A percentile compares a stretch with the other conserved stretches of the same genome.
phyloP scores from a whole-genome alignment of 2,329 filamentous ascomycete species.

The Amauroascus verrucosus region DNA sequence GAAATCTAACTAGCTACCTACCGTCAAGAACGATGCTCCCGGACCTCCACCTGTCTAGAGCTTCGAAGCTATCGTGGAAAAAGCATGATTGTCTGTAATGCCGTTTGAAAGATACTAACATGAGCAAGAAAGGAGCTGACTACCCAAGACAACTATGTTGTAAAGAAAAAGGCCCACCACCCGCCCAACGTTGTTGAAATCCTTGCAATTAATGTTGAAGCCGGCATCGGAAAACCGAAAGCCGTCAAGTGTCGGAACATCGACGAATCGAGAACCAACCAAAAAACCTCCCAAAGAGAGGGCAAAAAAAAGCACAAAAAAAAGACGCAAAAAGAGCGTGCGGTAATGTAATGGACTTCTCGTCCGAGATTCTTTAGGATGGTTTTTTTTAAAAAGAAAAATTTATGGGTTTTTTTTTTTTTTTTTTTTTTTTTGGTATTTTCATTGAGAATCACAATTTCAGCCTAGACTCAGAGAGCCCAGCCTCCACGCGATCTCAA shows the following conservation, averaged over 20 bases:
- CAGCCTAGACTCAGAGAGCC: constrained; percentile 7
- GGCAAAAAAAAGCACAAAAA: not conserved
- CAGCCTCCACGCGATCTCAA: constrained; percentile 8
- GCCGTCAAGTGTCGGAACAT: not conserved
- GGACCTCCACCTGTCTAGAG: no score
- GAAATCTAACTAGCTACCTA: not conserved
- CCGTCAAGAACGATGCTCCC: not conserved
- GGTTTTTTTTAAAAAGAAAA: no score
- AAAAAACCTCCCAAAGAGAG: no score
- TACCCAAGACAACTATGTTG: not conserved
- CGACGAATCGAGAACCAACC: not conserved
- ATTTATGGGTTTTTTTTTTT: constrained; percentile 12
- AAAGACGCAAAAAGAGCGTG: not conserved
- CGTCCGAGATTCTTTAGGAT: constrained; percentile 20
- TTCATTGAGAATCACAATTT: not conserved
- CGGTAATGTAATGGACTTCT: constrained; percentile 15
- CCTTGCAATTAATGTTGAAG: not conserved
- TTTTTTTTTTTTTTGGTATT: constrained; percentile 10
- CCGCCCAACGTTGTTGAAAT: constrained; percentile 1
- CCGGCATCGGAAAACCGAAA: not conserved
- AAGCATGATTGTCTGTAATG: not conserved
- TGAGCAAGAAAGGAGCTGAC: not conserved
- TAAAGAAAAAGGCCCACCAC: not conserved
- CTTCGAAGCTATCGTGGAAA: not conserved
- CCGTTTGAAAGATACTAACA: no score